phyloP scores from a whole-genome alignment of 768 basidiomycete genomes.

The Hypsizygus marmoreus region DNA sequence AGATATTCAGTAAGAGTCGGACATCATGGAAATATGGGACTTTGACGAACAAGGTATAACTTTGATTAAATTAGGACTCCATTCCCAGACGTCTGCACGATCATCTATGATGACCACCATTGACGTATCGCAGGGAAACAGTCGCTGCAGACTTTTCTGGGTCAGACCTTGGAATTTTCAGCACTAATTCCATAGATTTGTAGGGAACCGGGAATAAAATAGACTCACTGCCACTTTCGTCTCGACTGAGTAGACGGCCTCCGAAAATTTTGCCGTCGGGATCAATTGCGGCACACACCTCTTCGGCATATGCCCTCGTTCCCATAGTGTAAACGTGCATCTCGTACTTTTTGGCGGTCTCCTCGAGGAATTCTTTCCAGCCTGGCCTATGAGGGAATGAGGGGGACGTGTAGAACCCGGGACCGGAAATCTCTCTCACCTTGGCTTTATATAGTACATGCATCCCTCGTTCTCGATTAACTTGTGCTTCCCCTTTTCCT shows the following conservation, averaged over 20 bases:
- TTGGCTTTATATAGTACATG: constrained; percentile 97
- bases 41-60: constrained; percentile 89
- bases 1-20: constrained; percentile 15
- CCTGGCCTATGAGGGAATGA: constrained; percentile 59
- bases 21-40: constrained; percentile 1
- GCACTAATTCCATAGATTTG: constrained; percentile 1
- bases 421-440: constrained; percentile 52
- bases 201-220: constrained; percentile 3
- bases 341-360: constrained; percentile 81
- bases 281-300: constrained; percentile 94
- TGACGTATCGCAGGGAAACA: constrained; percentile 96
- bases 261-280: constrained; percentile 85
- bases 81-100: constrained; percentile 97
- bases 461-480: constrained; percentile 77
- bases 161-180: constrained; percentile 64
- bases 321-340: constrained; percentile 99
- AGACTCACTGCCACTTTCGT: constrained; percentile 92
- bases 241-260: constrained; percentile 85
- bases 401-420: neutral
- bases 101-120: constrained; percentile 99
- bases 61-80: constrained; percentile 95
- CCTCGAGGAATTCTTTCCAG: constrained; percentile 75
- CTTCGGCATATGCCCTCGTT: constrained; percentile 93
- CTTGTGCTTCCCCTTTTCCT: constrained; percentile 61
- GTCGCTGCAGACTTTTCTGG: constrained; percentile 85